Evolutionary conservation across 2,329 filamentous ascomycete species (phyloP).

Genomic region (Nannizzia gypsea): DNA sequence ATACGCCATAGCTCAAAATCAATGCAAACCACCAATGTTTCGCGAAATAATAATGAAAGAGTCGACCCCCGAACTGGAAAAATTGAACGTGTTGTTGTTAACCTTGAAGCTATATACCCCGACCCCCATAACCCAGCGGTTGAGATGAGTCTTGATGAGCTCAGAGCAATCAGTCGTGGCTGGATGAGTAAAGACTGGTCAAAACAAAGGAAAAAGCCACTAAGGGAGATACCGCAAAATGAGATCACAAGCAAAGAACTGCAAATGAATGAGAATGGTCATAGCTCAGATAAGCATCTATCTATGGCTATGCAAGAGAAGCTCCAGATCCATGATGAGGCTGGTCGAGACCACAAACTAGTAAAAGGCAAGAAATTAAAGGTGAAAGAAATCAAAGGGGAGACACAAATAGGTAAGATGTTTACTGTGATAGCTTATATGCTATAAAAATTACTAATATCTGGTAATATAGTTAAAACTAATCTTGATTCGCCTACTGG

Average conservation of each 20-base stretch:
- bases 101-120: slow-evolving; percentile 76
- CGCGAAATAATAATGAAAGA: slow-evolving; percentile 66
- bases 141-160: slow-evolving; percentile 84
- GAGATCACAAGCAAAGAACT: slow-evolving; percentile 16
- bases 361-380: slow-evolving; percentile 59
- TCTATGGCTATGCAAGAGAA: slow-evolving; percentile 25
- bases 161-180: slow-evolving; percentile 67
- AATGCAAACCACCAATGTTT: slow-evolving; percentile 44
- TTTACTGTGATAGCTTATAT: slow-evolving; percentile 22
- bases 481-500: slow-evolving; percentile 82
- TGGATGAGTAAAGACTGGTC: slow-evolving; percentile 47
- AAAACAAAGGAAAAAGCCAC: slow-evolving; percentile 36
- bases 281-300: slow-evolving; percentile 18
- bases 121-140: slow-evolving; percentile 56
- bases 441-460: slow-evolving; percentile 14
- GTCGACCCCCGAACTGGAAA: slow-evolving; percentile 72
- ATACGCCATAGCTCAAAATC: slow-evolving; percentile 26
- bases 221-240: slow-evolving; percentile 42
- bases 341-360: slow-evolving; percentile 20
- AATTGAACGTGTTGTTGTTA: slow-evolving; percentile 75
- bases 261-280: slow-evolving; percentile 14
- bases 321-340: slow-evolving; percentile 17
- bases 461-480: slow-evolving; percentile 59
- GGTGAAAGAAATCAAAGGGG: slow-evolving; percentile 66
- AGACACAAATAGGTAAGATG: slow-evolving; percentile 71